Percentiles rank a stretch among this genome's conserved stretches.
These are phyloP conservation scores for Phtheirospermum japonicum DNA, from an alignment of 257 asterid species.

Conservation along the genomic window DNA sequence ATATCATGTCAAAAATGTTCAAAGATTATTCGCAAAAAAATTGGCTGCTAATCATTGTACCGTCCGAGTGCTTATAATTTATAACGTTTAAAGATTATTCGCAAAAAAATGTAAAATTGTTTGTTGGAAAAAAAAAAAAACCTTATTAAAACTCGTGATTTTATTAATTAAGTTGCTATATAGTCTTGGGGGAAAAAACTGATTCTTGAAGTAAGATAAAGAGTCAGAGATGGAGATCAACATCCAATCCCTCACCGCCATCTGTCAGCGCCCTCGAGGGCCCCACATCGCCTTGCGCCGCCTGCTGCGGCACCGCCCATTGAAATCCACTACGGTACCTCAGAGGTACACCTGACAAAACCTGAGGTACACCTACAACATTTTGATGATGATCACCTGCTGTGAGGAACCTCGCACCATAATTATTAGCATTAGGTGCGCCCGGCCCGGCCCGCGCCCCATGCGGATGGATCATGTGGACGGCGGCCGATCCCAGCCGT, in stretches of 20 bases:
- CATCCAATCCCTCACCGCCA: constrained; percentile 50
- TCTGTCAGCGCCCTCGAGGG: constrained; percentile 30
- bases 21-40: no score
- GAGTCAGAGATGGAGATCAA: constrained; percentile 77
- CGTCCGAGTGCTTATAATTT: no score
- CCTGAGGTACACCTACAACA: constrained; percentile 34
- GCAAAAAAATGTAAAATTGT: no score
- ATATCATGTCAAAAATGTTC: no score
- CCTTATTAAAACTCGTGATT: no score
- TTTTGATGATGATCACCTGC: not conserved
- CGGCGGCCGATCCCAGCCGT: constrained; percentile 36
- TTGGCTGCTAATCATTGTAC: no score
- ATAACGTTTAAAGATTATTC: no score
- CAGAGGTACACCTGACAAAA: constrained; percentile 59
- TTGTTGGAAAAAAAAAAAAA: no score
- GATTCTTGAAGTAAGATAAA: no score
- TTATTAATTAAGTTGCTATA: not conserved
- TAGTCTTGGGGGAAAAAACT: not conserved
- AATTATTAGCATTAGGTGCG: constrained; percentile 18
- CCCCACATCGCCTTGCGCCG: constrained; percentile 31
- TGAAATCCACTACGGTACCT: constrained; percentile 35
- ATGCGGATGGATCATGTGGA: constrained; percentile 40
- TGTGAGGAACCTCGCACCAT: constrained; percentile 35
- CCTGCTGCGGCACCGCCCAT: constrained; percentile 28
- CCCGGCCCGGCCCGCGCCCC: constrained; percentile 34